Evolutionary conservation across 495 filamentous ascomycete genomes (phyloP).

Genomic region (Tuber borchii): DNA sequence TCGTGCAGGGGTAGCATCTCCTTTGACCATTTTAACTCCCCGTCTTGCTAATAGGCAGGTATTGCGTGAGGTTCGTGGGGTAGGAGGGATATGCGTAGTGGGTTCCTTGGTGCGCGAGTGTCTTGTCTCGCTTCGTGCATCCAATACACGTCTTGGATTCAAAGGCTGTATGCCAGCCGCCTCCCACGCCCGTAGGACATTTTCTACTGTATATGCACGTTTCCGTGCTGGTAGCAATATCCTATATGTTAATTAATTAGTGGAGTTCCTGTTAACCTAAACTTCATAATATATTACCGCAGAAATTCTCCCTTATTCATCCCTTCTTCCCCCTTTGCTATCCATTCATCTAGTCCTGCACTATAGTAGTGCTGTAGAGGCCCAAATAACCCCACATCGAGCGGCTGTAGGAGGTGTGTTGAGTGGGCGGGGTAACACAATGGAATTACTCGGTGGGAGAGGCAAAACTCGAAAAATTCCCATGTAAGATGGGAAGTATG

Average conservation of each 20-base stretch:
- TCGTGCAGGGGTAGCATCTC: neutral
- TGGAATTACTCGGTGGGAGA: conserved; percentile 10
- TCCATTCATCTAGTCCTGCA: conserved; percentile 15
- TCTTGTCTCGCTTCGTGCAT: neutral
- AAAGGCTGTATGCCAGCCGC: conserved; percentile 7
- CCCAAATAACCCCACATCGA: conserved; percentile 24
- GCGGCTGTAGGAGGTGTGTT: conserved; percentile 22
- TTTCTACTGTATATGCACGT: too few relatives aligned
- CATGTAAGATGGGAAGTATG: conserved; percentile 22
- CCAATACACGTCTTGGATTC: conserved; percentile 9
- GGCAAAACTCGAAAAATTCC: conserved; percentile 16
- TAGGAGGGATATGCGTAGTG: neutral
- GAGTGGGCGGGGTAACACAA: conserved; percentile 21
- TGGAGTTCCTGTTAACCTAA: neutral
- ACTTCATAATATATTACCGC: neutral
- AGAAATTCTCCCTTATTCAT: conserved; percentile 16
- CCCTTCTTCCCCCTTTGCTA: conserved; percentile 5
- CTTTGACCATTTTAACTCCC: neutral
- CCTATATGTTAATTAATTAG: conserved; percentile 1
- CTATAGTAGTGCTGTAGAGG: conserved; percentile 14
- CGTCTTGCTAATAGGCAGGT: neutral
- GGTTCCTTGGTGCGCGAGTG: neutral
- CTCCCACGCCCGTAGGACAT: conserved; percentile 11
- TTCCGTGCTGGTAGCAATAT: conserved; percentile 9
- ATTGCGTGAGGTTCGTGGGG: neutral